Conservation (phyloP, 768 basidiomycete species). For the Mycena polygramma region DNA sequence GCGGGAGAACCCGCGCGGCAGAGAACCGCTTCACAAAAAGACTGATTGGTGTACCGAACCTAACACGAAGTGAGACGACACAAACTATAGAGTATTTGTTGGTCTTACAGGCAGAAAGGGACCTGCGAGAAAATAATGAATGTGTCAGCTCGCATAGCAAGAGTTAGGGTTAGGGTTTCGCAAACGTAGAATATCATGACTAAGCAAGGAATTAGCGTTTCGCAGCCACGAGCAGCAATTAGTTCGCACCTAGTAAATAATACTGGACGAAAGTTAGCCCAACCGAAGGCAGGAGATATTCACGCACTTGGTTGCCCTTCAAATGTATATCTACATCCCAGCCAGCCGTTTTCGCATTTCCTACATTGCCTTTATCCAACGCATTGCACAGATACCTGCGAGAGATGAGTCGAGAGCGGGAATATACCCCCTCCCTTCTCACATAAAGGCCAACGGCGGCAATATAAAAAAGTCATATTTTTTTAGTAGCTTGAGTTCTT, state of each 20-base stretch:
- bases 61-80: conserved; percentile 31
- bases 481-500: conserved; percentile 46
- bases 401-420: too few species aligned
- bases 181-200: too few species aligned
- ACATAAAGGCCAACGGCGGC: conserved; percentile 61
- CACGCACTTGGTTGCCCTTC: conserved; percentile 61
- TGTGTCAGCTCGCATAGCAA: too few species aligned
- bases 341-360: conserved; percentile 65
- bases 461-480: conserved; percentile 59
- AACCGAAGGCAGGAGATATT: too few species aligned
- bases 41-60: conserved; percentile 64
- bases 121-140: conserved; percentile 45
- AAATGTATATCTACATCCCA: conserved; percentile 63
- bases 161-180: too few species aligned
- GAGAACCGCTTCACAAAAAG: conserved; percentile 63
- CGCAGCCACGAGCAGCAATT: too few species aligned
- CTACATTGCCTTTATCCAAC: conserved; percentile 60
- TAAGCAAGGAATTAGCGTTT: too few species aligned
- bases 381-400: conserved; percentile 67
- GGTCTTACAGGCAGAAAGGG: conserved; percentile 59
- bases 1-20: conserved; percentile 59
- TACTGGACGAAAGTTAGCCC: conserved; percentile 48
- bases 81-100: not conserved
- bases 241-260: too few species aligned
- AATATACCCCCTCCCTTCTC: too few species aligned